Percentiles rank a stretch among this genome's conserved stretches.
These are phyloP conservation scores for Berkeleyomyces rouxiae DNA, from an alignment of 2,329 filamentous ascomycete genomes.

Conservation along the genomic window DNA sequence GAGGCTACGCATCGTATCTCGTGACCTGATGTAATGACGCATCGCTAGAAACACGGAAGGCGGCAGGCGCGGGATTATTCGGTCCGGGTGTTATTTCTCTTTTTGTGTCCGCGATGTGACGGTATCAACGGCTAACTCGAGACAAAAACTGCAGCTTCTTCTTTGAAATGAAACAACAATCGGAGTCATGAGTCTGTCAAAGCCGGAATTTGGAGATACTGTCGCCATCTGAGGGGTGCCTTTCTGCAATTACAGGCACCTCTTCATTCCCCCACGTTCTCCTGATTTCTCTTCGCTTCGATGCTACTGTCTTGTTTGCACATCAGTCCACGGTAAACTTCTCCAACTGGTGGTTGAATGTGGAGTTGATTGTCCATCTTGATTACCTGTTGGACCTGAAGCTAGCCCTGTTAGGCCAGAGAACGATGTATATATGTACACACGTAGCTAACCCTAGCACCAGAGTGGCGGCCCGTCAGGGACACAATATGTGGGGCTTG, in stretches of 20 bases:
- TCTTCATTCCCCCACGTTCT: neutral
- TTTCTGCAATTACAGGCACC: neutral
- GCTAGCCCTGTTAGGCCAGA: neutral
- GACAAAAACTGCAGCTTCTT: neutral
- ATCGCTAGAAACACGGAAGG: neutral
- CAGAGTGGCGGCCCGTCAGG: neutral
- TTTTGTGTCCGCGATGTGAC: neutral
- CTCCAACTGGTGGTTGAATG: neutral
- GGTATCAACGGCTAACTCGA: neutral
- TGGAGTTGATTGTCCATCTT: neutral
- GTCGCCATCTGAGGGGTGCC: neutral
- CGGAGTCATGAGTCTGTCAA: neutral
- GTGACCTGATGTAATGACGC: neutral
- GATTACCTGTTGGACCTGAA: neutral
- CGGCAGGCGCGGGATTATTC: neutral
- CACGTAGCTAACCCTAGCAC: neutral
- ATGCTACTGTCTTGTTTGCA: neutral
- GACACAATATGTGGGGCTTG: neutral
- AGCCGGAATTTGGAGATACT: neutral
- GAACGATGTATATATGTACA: too few relatives aligned
- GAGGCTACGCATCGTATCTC: neutral
- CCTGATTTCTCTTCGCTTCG: neutral
- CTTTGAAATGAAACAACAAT: neutral
- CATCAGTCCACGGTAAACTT: neutral
- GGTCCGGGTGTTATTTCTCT: neutral